Evolutionary conservation across 2,329 filamentous ascomycete genomes (phyloP), one percentile per base, ranked within the genome.

Genomic region (Dactylellina sp.): DNA sequence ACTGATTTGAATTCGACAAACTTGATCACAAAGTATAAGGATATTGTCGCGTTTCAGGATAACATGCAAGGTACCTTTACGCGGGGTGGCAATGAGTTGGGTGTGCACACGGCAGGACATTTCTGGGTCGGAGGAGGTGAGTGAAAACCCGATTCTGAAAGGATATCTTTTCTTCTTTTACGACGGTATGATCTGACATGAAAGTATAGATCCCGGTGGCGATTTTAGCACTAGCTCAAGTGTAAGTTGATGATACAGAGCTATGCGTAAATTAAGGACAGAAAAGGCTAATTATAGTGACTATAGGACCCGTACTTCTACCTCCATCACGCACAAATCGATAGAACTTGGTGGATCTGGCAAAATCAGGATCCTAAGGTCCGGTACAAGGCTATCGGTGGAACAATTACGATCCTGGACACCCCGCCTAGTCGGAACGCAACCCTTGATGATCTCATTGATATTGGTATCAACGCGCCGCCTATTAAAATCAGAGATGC

Each of bases 331-430:
- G 82, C 79, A 0, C 80, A 83, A 75, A 81, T 85, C 59, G 84
- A 85, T 71, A 80, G 84, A 11, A 79, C 83, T 50, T 84, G 83
- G 78, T 84, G 82, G 78, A 82, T 85, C 75, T 85, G 83, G 83
- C 83, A 84, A 78, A 83, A 83, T 63, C 81, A 83, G 20, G 81
- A 84, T 76, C 81, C 79, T 79, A 78, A 79, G 44, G 78, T 81
- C 44, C 75, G 82, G 6, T 71, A 82, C 24, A 75, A 81, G 39
- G 77, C 78, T 2, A 80, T 83, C 46, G 80, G 79, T 3, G 81
- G 82, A 4, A 84, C 83, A 0, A 81, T 83, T 56, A 83, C 83
- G 0, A 76, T 83, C 76, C 79, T 82, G 72, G 81, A 84, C 72
- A 77, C 76, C 25, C 82, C 83, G 0, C 80, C 81, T 0, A 83